Percentiles rank a stretch among this genome's conserved stretches.
Conservation (phyloP, 805 yeast species). For the Starmerella tilneyi region DNA sequence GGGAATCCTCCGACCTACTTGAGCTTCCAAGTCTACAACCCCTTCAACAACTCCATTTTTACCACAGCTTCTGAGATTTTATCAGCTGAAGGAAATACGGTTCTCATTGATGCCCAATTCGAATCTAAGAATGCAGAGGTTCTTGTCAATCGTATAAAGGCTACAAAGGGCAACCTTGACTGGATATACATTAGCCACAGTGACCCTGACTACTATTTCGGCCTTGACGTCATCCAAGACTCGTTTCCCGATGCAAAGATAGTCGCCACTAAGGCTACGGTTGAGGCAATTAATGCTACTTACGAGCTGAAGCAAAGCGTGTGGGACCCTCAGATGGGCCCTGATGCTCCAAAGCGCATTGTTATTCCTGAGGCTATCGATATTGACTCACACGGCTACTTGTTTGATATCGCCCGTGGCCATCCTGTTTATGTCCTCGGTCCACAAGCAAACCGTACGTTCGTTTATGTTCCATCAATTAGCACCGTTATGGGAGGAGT, state of each 20-base stretch:
- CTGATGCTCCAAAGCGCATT: neutral
- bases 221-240: slow-evolving; percentile 4
- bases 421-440: slow-evolving; percentile 2
- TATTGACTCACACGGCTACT: neutral
- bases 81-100: neutral
- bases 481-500: slow-evolving; percentile 4
- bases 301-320: neutral
- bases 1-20: too few species aligned
- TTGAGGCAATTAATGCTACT: slow-evolving; percentile 1
- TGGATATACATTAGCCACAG: slow-evolving; percentile 2
- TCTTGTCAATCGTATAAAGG: neutral
- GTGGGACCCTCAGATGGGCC: slow-evolving; percentile 3
- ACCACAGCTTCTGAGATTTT: slow-evolving; percentile 1
- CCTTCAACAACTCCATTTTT: neutral
- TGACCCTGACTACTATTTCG: slow-evolving; percentile 5
- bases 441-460: slow-evolving; percentile 2
- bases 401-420: neutral
- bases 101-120: neutral
- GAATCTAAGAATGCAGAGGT: neutral
- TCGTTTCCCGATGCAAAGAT: slow-evolving; percentile 1
- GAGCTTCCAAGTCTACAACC: slow-evolving; percentile 1
- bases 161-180: neutral
- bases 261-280: slow-evolving; percentile 1
- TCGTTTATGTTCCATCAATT: slow-evolving; percentile 1
- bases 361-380: slow-evolving; percentile 1